phyloP scores from a whole-genome alignment of 2,329 filamentous ascomycete genomes.

The Nemania bipapillata region DNA sequence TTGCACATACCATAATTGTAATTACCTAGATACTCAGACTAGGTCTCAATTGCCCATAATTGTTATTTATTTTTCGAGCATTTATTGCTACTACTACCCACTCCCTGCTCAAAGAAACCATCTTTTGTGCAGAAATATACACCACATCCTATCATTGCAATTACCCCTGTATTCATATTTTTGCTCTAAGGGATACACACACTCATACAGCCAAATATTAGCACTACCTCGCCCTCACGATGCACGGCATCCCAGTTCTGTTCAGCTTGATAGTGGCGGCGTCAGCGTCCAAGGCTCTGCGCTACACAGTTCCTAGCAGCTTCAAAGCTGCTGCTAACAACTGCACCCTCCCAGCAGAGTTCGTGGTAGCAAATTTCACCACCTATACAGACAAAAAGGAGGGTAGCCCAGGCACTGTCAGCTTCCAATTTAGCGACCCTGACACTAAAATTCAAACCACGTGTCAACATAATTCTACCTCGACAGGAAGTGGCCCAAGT shows the following conservation, averaged over 20 bases:
- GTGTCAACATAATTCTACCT: constrained; percentile 47
- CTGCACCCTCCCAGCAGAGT: constrained; percentile 46
- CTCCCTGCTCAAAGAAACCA: neutral
- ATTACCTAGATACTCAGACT: no score
- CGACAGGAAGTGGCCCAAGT: constrained; percentile 39
- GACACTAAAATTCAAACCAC: constrained; percentile 46
- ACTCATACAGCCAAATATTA: neutral
- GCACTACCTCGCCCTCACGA: constrained; percentile 23
- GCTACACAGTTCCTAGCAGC: constrained; percentile 43
- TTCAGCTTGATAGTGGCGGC: constrained; percentile 43
- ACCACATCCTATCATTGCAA: neutral
- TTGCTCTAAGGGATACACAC: neutral
- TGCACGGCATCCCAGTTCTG: constrained; percentile 39
- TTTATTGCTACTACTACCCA: no score
- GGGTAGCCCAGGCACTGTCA: constrained; percentile 38
- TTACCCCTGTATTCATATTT: neutral
- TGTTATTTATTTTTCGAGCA: no score
- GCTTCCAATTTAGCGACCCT: constrained; percentile 45
- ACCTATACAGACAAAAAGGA: constrained; percentile 41
- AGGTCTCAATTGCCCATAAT: no score
- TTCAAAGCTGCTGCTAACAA: constrained; percentile 39
- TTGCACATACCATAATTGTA: neutral
- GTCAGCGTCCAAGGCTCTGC: constrained; percentile 43
- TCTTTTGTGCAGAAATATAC: neutral
- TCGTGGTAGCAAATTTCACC: constrained; percentile 45